Evolutionary conservation across 2,329 filamentous ascomycete species (phyloP), one percentile per base, ranked within the genome.

Genomic region (Pezicula neosporulosa): DNA sequence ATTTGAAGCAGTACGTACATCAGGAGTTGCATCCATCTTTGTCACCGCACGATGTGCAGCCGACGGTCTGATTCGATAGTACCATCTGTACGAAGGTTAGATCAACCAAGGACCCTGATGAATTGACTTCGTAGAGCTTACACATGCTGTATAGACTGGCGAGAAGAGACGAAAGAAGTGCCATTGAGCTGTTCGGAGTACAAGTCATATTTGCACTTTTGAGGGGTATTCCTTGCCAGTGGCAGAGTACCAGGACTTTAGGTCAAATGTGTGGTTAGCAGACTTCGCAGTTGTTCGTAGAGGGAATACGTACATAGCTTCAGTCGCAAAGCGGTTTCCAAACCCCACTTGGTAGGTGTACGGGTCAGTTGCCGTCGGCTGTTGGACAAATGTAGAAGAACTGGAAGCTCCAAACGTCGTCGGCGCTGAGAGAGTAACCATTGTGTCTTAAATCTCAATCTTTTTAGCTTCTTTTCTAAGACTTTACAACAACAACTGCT

Each of bases 261-360:
- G 30, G 9, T 10, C 12, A 33, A 10, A 33, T 24, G 3, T 9
- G 8, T 42, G n/a, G 33, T 16, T 16, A 18, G 46, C 38, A 53
- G 47, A 18, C 19, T 13, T 9, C 28, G 36, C 19, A 16, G 18
- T n/a, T 12, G 7, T 19, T 16, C 19, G 15, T 6, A n/a, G 24
- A 46, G 28, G 21, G 9, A 27, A 30, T 37, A 41, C 49, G 27
- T 54, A 54, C 52, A 72, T 69, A 12, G 69, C 63, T 54, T 72
- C 70, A 15, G 47, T 53, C 44, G 63, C 70, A 56, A 71, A 73
- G 65, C 63, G 61, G 62, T 82, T 83, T 39, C 74, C 74, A 56
- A 81, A 81, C 19, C 78, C 80, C 13, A 72, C 63, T 72, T 81
- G 76, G 60, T 83, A 82, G 63, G 73, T 48, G 62, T 79, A 78